Evolutionary conservation across 495 filamentous ascomycete species (phyloP), one percentile per base, ranked within the genome.

Genomic region (Penicillium manginii): DNA sequence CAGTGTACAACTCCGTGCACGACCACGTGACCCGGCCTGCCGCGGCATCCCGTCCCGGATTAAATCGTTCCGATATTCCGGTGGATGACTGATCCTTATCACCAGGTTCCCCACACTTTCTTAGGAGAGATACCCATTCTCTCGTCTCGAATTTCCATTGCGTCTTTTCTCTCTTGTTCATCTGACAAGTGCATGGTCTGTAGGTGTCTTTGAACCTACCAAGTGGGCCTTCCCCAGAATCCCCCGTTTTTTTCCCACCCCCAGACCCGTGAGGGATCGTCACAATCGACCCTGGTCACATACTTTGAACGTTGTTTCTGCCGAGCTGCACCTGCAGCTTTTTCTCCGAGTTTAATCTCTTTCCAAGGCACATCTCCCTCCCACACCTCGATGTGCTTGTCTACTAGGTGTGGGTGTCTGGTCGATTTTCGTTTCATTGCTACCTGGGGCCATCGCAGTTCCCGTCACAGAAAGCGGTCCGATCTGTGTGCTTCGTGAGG

Each of bases 381-480:
- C 65, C 73, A 68, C 60, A 73, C 73, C 68, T 76, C 73, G 75
- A 78, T 76, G 75, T 71, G 65, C 65, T 66, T 67, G 69, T 76
- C 67, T 64, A 71, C 67, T 66, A 72, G 63, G 63, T 73, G 67
- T 69, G 71, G 71, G 62, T 74, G 69, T 62, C 64, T 78, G 52
- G 63, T 74, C 57, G 75, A 78, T 66, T 78, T 75, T 75, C 75
- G 73, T 58, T 78, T 75, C 47, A 42, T 74, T 29, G 69, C 72
- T 46, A 76, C 73, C 49, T 76, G 75, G 73, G 71, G 72, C 31
- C 71, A 74, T 66, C 62, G 55, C 62, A 66, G 62, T 57, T 66
- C 65, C 45, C 62, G 65, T 54, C 72, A 69, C 45, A 71, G 66
- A 67, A 73, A 67, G 67, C 58, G 63, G 50, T 49, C 39, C 55